Base-by-base conservation (phyloP, 2,329 filamentous ascomycete species). In the Hymenoscyphus salicellus region DNA sequence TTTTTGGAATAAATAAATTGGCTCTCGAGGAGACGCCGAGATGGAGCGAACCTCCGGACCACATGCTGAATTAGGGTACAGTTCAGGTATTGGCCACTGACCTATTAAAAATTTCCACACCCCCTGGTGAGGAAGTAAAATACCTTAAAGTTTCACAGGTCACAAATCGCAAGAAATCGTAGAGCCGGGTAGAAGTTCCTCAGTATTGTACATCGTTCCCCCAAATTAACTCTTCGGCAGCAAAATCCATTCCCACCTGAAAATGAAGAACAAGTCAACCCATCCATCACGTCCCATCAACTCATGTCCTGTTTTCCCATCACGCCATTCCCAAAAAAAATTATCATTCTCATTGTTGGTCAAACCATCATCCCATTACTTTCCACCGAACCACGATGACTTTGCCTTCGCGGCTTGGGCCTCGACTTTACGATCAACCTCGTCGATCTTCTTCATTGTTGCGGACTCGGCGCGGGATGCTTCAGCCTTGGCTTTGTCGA, bases 361-460 rank as follows among this genome's bases (percentile, higher is more conserved):
- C 7, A 11, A 20, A 26, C 20, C 20, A 52, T 26, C 17, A 43
- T 6, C 2, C 10, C 43, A n/a, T 58, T 84, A 85, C 68, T 85
- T 81, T 61, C 84, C 84, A 64, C 92, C 89, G 74, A 97, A 96
- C 93, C 93, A 97, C 76, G 90, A 86, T 52, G 89, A 91, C 87
- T 97, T 97, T 55, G 92, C 90, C 82, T 97, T 90, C 60, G 87
- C 79, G 3, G 92, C 87, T 70, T 88, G 87, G 70, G 91, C 82
- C 81, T 93, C 90, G 61, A 97, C 89, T 70, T 87, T 93, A 73
- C 87, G 86, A 79, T 97, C 93, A 73, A 93, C 89, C 77, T 89
- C 86, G 78, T 97, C 89, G 60, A 95, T 86, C 74, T 92, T 90
- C 76, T 88, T 86, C 72, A 89, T 87, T 84, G 70, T 89, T 84